Evolutionary conservation across 164 flowering plant genomes (phyloP).

Genomic region (Vitis rupestris): DNA sequence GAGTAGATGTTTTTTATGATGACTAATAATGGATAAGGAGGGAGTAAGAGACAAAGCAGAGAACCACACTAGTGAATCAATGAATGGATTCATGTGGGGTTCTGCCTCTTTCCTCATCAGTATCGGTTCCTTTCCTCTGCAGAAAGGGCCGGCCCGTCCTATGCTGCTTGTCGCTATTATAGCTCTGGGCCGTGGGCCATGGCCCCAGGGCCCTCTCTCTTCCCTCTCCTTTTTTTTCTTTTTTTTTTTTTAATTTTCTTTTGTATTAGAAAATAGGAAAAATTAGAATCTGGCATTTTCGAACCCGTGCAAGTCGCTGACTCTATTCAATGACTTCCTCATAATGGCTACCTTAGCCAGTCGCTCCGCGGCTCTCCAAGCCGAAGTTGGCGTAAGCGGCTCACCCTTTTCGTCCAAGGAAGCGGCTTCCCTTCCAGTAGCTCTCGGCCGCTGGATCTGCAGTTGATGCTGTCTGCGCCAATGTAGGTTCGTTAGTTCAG

Average conservation of each 20-base stretch:
- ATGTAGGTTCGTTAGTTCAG: slow-evolving; percentile 47
- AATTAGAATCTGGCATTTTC: slow-evolving; percentile 60
- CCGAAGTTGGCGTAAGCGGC: slow-evolving; percentile 91
- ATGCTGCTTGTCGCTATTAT: slow-evolving; percentile 24
- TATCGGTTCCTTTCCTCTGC: slow-evolving; percentile 9
- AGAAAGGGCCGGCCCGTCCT: slow-evolving; percentile 26
- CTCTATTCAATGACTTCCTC: slow-evolving; percentile 75
- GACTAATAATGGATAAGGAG: neutral
- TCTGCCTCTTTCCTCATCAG: neutral
- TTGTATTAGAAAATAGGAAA: neutral
- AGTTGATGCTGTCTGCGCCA: slow-evolving; percentile 27
- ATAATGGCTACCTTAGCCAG: slow-evolving; percentile 80
- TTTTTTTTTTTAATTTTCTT: neutral
- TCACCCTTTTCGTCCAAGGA: slow-evolving; percentile 64
- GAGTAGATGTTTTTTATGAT: neutral
- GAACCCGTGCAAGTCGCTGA: slow-evolving; percentile 92
- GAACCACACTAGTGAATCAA: neutral
- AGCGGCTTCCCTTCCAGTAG: slow-evolving; percentile 4
- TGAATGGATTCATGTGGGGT: neutral
- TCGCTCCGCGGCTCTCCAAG: slow-evolving; percentile 94
- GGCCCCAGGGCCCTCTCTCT: neutral
- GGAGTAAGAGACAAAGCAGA: neutral
- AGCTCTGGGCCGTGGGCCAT: slow-evolving; percentile 9
- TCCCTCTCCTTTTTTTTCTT: neutral
- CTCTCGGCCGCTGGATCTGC: slow-evolving; percentile 32